A percentile compares a stretch with the other conserved stretches of the same genome.
Conservation (phyloP, 768 basidiomycete species). For the Termitomyces eurrhizus region DNA sequence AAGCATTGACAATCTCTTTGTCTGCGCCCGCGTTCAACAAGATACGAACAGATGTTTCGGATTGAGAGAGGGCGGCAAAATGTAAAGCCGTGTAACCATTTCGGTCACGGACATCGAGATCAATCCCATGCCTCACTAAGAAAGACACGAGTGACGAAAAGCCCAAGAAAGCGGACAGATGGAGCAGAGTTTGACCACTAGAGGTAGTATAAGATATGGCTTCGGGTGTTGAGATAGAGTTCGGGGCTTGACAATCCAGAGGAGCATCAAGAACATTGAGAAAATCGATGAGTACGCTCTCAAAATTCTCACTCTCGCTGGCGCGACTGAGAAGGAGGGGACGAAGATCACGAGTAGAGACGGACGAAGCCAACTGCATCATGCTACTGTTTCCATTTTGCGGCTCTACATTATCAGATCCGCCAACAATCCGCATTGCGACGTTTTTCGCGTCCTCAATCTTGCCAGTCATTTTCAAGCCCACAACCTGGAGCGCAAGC, state of each 20-base stretch:
- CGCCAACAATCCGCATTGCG: conserved; percentile 88
- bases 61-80: conserved; percentile 70
- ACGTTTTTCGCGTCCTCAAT: conserved; percentile 92
- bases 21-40: conserved; percentile 83
- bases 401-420: conserved; percentile 47
- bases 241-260: conserved; percentile 38
- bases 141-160: conserved; percentile 68
- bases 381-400: conserved; percentile 33
- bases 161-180: conserved; percentile 79
- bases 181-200: conserved; percentile 83
- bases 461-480: conserved; percentile 94
- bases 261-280: conserved; percentile 73
- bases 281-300: conserved; percentile 75
- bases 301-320: conserved; percentile 60
- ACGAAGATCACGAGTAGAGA: conserved; percentile 47
- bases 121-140: conserved; percentile 67
- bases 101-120: conserved; percentile 79
- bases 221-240: conserved; percentile 38
- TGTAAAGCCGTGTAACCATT: conserved; percentile 92
- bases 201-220: conserved; percentile 71
- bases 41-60: conserved; percentile 57
- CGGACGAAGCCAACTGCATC: conserved; percentile 52
- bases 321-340: conserved; percentile 53
- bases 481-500: conserved; percentile 91
- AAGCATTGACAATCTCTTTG: conserved; percentile 64